Base-by-base conservation (phyloP, 768 basidiomycete species). In the Hygrocybe coccinea region DNA sequence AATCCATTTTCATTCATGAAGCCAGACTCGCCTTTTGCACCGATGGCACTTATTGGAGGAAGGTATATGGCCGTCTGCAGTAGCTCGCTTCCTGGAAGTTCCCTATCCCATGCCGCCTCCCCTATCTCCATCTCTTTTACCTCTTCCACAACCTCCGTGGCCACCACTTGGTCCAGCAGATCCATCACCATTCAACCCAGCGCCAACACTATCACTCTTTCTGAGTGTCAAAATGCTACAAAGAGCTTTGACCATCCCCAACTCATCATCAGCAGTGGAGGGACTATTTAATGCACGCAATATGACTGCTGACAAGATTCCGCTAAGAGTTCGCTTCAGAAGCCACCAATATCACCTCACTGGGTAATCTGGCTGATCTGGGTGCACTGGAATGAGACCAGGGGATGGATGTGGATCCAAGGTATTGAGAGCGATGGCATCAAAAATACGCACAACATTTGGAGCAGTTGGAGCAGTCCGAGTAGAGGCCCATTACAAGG, bases 241-340 rank as follows among this genome's bases (percentile, higher is more conserved):
- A 9, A 52, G 33, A 34, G 12, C 36, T 17, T 25, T 52, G 50
- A 34, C 36, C 22, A 39, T 52, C 33, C 17, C 24, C 50, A 52
- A 34, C 50, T 52, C 50, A 17, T 52, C 50, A 34, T 52, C 50
- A 41, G 33, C 33, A 17, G 15, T 24, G 37, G 50, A 52, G 22
- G 50, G 50, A 52, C 50, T 52, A 52, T 15, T 34, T 17, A 41
- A 11, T 3, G 50, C 50, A 38, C 50, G 50, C 38, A 52, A 39
- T 34, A 52, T 17, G 14, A 41, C 50, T 52, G 50, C 50, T 34
- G 50, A 52, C 50, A 52, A 52, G 50, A 52, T 39, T 33, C 50
- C 50, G 22, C 50, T 35, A 17, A 38, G 50, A 12, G 35, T 52
- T 19, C n/a, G n/a, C 33, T 52, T 52, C 24, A 35, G 50, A 52